Evolutionary conservation across 1,139 yeast genomes (phyloP), one percentile per base, ranked within the genome.

Genomic region (Diutina pseudorugosa): DNA sequence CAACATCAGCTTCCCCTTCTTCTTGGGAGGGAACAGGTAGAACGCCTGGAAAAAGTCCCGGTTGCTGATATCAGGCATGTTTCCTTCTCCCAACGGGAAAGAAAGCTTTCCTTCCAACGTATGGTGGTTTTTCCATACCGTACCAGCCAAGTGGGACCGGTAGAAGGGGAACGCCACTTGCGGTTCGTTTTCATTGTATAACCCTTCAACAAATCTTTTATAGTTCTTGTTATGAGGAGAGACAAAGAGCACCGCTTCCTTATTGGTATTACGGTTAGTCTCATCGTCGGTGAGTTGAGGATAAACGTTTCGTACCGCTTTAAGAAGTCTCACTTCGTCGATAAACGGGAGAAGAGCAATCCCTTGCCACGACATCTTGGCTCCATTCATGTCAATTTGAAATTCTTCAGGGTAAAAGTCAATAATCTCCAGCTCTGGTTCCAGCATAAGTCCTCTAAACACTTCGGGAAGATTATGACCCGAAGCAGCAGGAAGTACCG

Each of bases 301-400:
- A 55, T 87, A 86, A 47, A 73, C 66, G 1, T 95, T 85, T 51
- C 70, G 74, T 75, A 94, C 79, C 0, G 93, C 91, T 2, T 75
- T 80, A 52, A 86, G 70, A 55, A 93, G 75, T 56, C 93, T 76
- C 41, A 78, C 70, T 62, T 86, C 91, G 59, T 94, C 98, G 52
- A 93, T 97, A 73, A 94, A 94, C 12, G 95, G 85, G 57, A 93
- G 78, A 63, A 89, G 79, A n/a, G 93, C 96, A 53, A 93, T 97
- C 8, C 98, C 98, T 70, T 93, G 98, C 99, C 99, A 93, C 51
- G 88, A 84, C 7, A 95, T 95, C 53, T 91, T 87, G 65, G 93
- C 94, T 52, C 98, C 98, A 64, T 93, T 94, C 79, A 83, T 75
- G 69, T 94, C 98, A 51, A 89, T 76, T 53, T 83, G 91, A 57